Percentiles rank a stretch among this genome's conserved stretches.
Conservation (phyloP, 2,329 filamentous ascomycete genomes). For the Neofusicoccum laricinum region DNA sequence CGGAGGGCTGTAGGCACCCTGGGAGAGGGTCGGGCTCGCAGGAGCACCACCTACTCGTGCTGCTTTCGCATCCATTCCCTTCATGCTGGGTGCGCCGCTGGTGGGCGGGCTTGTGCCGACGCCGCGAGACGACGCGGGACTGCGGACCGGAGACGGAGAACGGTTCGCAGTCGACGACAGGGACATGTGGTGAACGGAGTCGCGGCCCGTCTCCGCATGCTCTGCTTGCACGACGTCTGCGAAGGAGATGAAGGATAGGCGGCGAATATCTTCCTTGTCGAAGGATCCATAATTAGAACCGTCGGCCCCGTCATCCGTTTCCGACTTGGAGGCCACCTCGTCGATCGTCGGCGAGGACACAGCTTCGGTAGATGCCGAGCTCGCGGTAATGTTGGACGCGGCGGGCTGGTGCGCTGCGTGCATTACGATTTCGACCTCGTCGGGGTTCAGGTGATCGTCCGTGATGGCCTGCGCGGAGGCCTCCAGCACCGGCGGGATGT, state of each 20-base stretch:
- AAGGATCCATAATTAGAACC: conserved; percentile 73
- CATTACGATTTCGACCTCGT: conserved; percentile 89
- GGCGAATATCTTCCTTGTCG: conserved; percentile 74
- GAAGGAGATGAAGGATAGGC: conserved; percentile 93
- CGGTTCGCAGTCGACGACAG: conserved; percentile 62
- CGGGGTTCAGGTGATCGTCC: conserved; percentile 77
- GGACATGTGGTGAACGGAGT: conserved; percentile 68
- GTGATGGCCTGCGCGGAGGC: conserved; percentile 92
- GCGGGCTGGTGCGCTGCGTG: conserved; percentile 81
- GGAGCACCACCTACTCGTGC: conserved; percentile 41
- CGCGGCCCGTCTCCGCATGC: conserved; percentile 66
- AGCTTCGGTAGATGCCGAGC: conserved; percentile 24
- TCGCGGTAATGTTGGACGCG: conserved; percentile 43
- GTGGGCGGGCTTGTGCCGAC: conserved; percentile 69
- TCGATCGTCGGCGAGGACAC: conserved; percentile 33
- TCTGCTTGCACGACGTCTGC: conserved; percentile 90
- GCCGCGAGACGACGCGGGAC: conserved; percentile 71
- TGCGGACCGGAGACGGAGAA: conserved; percentile 77
- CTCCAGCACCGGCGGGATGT: conserved; percentile 87
- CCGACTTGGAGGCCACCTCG: conserved; percentile 25
- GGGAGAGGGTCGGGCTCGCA: conserved; percentile 54
- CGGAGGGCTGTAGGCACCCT: conserved; percentile 53
- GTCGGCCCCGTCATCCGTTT: conserved; percentile 50
- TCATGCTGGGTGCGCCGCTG: conserved; percentile 72
- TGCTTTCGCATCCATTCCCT: conserved; percentile 63